These are phyloP conservation scores for Periconia sp. DNA, from an alignment of 2,329 filamentous ascomycete genomes.

Conservation along the genomic window DNA sequence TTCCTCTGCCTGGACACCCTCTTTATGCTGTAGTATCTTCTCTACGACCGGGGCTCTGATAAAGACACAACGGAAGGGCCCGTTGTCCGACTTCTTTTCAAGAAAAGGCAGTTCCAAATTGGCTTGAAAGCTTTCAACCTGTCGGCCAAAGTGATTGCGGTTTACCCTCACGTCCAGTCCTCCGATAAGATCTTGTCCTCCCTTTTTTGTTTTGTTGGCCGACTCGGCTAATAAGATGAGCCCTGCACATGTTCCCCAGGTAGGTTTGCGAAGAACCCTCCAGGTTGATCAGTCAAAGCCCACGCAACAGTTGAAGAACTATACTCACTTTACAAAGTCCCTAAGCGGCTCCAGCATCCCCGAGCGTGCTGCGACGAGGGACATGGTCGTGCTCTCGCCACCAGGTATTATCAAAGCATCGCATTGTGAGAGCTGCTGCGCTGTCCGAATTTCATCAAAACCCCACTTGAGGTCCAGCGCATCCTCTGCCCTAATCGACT, in stretches of 20 bases:
- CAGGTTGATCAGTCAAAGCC: conserved; percentile 10
- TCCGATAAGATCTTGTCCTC: conserved; percentile 91
- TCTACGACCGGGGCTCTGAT: conserved; percentile 95
- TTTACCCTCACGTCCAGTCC: conserved; percentile 90
- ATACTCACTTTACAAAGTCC: conserved; percentile 84
- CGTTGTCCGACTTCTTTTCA: conserved; percentile 28
- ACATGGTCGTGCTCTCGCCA: conserved; percentile 93
- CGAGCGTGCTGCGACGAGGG: conserved; percentile 81
- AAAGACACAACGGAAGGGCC: conserved; percentile 83
- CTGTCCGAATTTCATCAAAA: conserved; percentile 82
- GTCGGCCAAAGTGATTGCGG: conserved; percentile 92
- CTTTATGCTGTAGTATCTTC: conserved; percentile 66
- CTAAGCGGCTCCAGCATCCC: conserved; percentile 82
- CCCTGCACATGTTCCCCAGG: conserved; percentile 96
- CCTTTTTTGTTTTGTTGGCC: conserved; percentile 86
- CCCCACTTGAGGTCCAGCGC: conserved; percentile 52
- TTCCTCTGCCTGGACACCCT: conserved; percentile 60
- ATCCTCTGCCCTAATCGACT: conserved; percentile 47
- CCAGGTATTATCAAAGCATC: conserved; percentile 89
- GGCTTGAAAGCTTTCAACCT: conserved; percentile 88
- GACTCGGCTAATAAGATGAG: conserved; percentile 88
- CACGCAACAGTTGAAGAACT: conserved; percentile 13
- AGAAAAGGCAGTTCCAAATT: conserved; percentile 77
- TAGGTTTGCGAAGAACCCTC: conserved; percentile 77
- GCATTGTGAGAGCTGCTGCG: conserved; percentile 72